Evolutionary conservation across 306 rosid species (phyloP).

Genomic region (Clitoria ternatea): DNA sequence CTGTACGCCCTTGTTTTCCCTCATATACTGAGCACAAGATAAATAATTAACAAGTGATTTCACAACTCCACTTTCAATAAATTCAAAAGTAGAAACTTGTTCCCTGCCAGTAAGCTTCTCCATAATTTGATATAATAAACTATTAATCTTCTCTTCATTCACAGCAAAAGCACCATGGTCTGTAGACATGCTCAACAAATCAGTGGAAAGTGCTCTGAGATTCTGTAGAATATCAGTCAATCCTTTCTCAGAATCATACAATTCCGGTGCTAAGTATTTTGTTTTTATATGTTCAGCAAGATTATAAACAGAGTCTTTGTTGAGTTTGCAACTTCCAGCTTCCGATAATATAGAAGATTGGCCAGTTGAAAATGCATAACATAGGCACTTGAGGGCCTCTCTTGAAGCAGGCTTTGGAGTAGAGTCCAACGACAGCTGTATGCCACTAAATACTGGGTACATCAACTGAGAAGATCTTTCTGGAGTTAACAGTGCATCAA

Average conservation of each 20-base stretch:
- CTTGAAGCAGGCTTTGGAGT: slow-evolving; percentile 56
- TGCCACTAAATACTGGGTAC: slow-evolving; percentile 53
- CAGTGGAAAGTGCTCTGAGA: slow-evolving; percentile 62
- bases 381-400: slow-evolving; percentile 64
- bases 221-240: slow-evolving; percentile 78
- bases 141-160: slow-evolving; percentile 51
- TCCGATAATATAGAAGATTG: slow-evolving; percentile 44
- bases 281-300: slow-evolving; percentile 67
- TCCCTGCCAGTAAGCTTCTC: slow-evolving; percentile 71
- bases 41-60: slow-evolving; percentile 69
- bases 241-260: slow-evolving; percentile 59
- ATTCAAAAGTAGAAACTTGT: slow-evolving; percentile 93
- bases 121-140: slow-evolving; percentile 57
- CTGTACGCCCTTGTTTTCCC: slow-evolving; percentile 33
- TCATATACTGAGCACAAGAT: slow-evolving; percentile 57
- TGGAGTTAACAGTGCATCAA: slow-evolving; percentile 63
- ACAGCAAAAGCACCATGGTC: slow-evolving; percentile 37
- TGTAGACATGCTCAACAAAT: slow-evolving; percentile 38
- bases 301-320: slow-evolving; percentile 65
- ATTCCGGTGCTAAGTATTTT: slow-evolving; percentile 62
- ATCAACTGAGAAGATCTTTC: slow-evolving; percentile 59
- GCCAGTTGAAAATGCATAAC: slow-evolving; percentile 69
- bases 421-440: slow-evolving; percentile 43
- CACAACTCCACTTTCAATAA: slow-evolving; percentile 87
- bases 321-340: slow-evolving; percentile 71